Conservation (phyloP, 164 flowering plant genomes). For the Berberis thunbergii region DNA sequence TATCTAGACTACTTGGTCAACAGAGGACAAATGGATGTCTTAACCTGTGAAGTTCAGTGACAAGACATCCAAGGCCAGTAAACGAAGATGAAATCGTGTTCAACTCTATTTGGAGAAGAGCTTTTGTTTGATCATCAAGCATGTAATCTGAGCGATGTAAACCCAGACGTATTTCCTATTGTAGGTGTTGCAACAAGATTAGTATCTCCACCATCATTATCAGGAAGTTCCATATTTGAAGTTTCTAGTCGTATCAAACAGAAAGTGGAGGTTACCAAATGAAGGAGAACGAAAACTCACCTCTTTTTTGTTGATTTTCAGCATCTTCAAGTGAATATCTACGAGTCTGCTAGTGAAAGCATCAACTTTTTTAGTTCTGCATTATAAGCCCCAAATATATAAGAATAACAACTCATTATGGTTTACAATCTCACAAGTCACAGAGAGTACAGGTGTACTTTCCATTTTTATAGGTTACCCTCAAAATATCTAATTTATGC, state of each 20-base stretch:
- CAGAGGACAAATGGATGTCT: neutral
- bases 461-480: too few species aligned
- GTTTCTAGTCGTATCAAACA: neutral
- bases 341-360: constrained; percentile 71
- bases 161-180: constrained; percentile 88
- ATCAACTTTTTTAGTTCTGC: constrained; percentile 90
- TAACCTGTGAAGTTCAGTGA: constrained; percentile 90
- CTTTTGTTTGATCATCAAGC: constrained; percentile 92
- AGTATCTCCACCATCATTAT: neutral
- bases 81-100: constrained; percentile 95
- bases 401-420: too few species aligned
- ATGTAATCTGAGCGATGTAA: constrained; percentile 98
- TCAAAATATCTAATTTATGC: too few species aligned
- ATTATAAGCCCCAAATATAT: constrained; percentile 1
- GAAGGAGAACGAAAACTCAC: constrained; percentile 16
- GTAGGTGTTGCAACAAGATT: constrained; percentile 8
- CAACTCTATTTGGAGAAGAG: constrained; percentile 89
- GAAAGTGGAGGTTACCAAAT: too few species aligned
- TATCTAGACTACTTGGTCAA: neutral
- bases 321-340: constrained; percentile 86
- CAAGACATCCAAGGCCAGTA: constrained; percentile 74
- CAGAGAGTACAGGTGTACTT: too few species aligned
- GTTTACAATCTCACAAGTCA: too few species aligned
- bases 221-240: neutral
- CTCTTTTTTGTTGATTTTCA: constrained; percentile 71